Conservation (phyloP, 164 flowering plant species). For the Vitis vinifera region DNA sequence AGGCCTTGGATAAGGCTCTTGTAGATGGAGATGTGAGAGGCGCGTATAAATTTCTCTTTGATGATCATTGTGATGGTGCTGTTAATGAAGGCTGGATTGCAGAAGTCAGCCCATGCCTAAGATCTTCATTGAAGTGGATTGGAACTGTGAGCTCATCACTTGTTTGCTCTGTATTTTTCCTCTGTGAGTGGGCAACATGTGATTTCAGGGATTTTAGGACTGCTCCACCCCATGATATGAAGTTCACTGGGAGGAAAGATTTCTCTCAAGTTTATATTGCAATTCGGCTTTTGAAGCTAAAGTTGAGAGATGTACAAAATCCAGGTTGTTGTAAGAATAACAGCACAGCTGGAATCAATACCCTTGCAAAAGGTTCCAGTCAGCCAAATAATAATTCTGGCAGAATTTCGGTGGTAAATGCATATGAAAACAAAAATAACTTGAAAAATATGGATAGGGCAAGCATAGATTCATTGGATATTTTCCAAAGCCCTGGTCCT, state of each 20-base stretch:
- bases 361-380: constrained; percentile 21
- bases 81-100: constrained; percentile 72
- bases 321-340: constrained; percentile 23
- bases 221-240: constrained; percentile 44
- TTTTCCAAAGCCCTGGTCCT: constrained; percentile 79
- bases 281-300: constrained; percentile 63
- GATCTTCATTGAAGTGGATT: constrained; percentile 78
- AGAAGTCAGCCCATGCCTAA: constrained; percentile 74
- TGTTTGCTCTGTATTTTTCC: constrained; percentile 74
- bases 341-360: constrained; percentile 12
- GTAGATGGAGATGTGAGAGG: constrained; percentile 64
- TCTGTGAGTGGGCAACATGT: constrained; percentile 98
- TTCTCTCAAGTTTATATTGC: constrained; percentile 72
- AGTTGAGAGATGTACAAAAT: constrained; percentile 42
- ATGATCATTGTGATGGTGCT: constrained; percentile 57
- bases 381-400: constrained; percentile 29
- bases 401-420: constrained; percentile 25
- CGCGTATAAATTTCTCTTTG: constrained; percentile 70
- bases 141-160: constrained; percentile 51
- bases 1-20: constrained; percentile 79
- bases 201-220: constrained; percentile 81
- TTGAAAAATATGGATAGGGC: constrained; percentile 25
- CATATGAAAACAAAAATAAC: constrained; percentile 19
- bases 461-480: constrained; percentile 27
- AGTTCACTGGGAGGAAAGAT: constrained; percentile 79